Evolutionary conservation across 1,284 basidiomycete genomes (phyloP).

Genomic region (Butyriboletus appendiculatus): DNA sequence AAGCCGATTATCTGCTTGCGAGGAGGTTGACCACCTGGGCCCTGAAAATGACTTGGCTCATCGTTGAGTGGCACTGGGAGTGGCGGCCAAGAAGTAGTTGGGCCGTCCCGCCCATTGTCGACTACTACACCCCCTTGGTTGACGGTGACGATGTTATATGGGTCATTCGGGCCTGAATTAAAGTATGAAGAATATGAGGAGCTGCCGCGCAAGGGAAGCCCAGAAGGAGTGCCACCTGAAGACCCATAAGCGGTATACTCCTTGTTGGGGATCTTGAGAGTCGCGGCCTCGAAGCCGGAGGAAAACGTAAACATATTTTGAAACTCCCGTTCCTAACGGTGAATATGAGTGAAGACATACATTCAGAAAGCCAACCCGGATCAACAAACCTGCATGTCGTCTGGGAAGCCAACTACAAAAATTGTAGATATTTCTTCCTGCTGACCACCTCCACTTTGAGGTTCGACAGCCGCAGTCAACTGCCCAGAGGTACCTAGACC

Average conservation of each 20-base stretch:
- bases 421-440: constrained; percentile 97
- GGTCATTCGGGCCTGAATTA: constrained; percentile 63
- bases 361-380: not conserved
- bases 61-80: constrained; percentile 38
- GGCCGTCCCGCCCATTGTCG: constrained; percentile 67
- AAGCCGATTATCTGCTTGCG: constrained; percentile 98
- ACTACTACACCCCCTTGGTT: constrained; percentile 78
- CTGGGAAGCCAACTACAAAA: constrained; percentile 98
- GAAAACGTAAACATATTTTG: constrained; percentile 99
- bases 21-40: constrained; percentile 48
- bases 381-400: constrained; percentile 90
- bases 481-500: constrained; percentile 27
- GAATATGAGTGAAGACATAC: constrained; percentile 17
- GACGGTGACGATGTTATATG: constrained; percentile 76
- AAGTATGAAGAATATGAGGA: constrained; percentile 36
- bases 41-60: constrained; percentile 41
- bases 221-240: constrained; percentile 39
- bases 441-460: constrained; percentile 26
- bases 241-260: constrained; percentile 73
- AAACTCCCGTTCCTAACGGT: constrained; percentile 89
- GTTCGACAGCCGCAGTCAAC: constrained; percentile 21
- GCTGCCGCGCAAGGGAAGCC: constrained; percentile 35
- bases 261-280: constrained; percentile 94
- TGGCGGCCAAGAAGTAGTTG: constrained; percentile 67
- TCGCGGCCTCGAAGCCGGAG: constrained; percentile 94